phyloP scores from a whole-genome alignment of 495 filamentous ascomycete genomes.

The Annulohypoxylon moriforme region DNA sequence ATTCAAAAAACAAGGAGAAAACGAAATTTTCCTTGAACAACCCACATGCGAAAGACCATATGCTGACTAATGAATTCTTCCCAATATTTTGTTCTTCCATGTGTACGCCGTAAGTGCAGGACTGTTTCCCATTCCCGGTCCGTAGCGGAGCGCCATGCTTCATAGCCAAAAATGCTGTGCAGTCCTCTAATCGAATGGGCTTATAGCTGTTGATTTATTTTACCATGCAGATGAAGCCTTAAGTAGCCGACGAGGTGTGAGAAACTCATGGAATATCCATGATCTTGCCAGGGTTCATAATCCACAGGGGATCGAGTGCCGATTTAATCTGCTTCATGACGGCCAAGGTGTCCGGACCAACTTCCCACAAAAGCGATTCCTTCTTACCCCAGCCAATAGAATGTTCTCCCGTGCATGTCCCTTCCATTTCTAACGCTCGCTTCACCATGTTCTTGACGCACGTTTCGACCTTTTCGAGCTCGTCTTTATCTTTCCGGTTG shows the following conservation, averaged over 20 bases:
- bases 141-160: background rate
- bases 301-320: slow-evolving; percentile 88
- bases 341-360: slow-evolving; percentile 81
- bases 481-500: slow-evolving; percentile 70
- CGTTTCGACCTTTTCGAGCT: slow-evolving; percentile 76
- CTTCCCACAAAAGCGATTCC: slow-evolving; percentile 78
- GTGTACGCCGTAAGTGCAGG: slow-evolving; percentile 23
- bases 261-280: slow-evolving; percentile 66
- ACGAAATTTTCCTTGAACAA: slow-evolving; percentile 8
- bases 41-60: slow-evolving; percentile 22
- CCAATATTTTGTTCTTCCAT: slow-evolving; percentile 10
- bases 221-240: background rate
- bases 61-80: slow-evolving; percentile 7
- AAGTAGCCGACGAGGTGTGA: background rate
- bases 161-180: background rate
- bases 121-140: slow-evolving; percentile 1
- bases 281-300: slow-evolving; percentile 93
- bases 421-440: slow-evolving; percentile 89
- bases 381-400: slow-evolving; percentile 92
- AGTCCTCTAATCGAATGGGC: background rate
- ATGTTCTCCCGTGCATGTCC: slow-evolving; percentile 92
- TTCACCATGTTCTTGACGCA: slow-evolving; percentile 91
- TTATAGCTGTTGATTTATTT: background rate
- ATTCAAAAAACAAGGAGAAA: background rate
- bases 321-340: slow-evolving; percentile 89